Evolutionary conservation across 306 rosid genomes (phyloP).

Genomic region (Boehmeria nivea): DNA sequence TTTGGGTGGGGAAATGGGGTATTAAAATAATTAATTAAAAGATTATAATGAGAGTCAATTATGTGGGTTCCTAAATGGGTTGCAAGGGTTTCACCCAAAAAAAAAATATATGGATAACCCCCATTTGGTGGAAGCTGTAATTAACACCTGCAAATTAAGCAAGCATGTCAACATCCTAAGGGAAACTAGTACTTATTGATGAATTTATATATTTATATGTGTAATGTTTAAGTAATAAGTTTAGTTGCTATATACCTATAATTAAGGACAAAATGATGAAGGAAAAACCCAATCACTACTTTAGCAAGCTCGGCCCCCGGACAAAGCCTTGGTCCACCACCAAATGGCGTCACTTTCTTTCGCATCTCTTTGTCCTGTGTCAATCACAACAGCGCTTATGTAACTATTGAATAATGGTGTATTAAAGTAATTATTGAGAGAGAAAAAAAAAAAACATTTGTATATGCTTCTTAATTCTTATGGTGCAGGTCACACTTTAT

Average conservation of each 20-base stretch:
- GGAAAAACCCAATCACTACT: slow-evolving; percentile 63
- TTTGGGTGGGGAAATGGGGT: no score
- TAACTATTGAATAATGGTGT: background rate
- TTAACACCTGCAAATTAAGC: background rate
- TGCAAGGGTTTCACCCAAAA: background rate
- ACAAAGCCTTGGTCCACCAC: slow-evolving; percentile 82
- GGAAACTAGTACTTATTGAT: background rate
- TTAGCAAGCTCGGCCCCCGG: slow-evolving; percentile 79
- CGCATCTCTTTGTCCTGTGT: slow-evolving; percentile 41
- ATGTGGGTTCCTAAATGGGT: slow-evolving; percentile 8
- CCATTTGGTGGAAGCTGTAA: slow-evolving; percentile 4
- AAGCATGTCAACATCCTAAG: slow-evolving; percentile 2
- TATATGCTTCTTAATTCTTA: no score
- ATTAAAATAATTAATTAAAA: background rate
- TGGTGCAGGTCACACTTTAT: no score
- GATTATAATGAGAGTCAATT: background rate
- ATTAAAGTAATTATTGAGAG: background rate
- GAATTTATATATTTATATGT: background rate
- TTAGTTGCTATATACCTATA: slow-evolving; percentile 35
- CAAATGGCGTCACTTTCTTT: slow-evolving; percentile 59
- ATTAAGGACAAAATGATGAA: slow-evolving; percentile 81
- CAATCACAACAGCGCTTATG: background rate
- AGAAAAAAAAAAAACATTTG: background rate
- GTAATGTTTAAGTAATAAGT: background rate
- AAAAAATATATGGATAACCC: background rate